These are phyloP conservation scores for Wickerhamomyces sp. DNA, from an alignment of 1,139 yeast genomes.

Conservation along the genomic window DNA sequence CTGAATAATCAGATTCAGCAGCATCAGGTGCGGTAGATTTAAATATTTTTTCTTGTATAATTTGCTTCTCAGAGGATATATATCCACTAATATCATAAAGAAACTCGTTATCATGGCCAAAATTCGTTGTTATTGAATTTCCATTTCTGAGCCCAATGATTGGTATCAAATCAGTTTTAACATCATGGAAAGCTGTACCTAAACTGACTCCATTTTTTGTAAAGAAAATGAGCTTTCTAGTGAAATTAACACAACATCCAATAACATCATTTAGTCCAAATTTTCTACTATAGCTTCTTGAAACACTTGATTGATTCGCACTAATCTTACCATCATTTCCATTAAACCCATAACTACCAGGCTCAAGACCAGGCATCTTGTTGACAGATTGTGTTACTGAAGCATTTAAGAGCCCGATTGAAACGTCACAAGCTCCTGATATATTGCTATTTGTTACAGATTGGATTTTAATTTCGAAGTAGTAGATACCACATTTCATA, in stretches of 20 bases:
- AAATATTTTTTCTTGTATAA: slow-evolving; percentile 25
- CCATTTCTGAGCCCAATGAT: slow-evolving; percentile 47
- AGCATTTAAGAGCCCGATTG: slow-evolving; percentile 36
- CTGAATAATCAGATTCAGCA: slow-evolving; percentile 7
- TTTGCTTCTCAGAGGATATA: slow-evolving; percentile 42
- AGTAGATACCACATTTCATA: slow-evolving; percentile 43
- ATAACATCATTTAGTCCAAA: slow-evolving; percentile 59
- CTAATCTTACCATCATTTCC: slow-evolving; percentile 53
- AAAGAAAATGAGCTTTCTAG: slow-evolving; percentile 59
- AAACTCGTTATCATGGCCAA: slow-evolving; percentile 61
- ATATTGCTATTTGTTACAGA: slow-evolving; percentile 32
- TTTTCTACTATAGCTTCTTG: slow-evolving; percentile 37
- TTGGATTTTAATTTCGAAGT: slow-evolving; percentile 47
- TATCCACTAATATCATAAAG: slow-evolving; percentile 68
- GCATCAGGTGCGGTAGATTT: slow-evolving; percentile 11
- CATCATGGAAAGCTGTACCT: slow-evolving; percentile 47
- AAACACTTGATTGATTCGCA: slow-evolving; percentile 32
- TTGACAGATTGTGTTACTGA: slow-evolving; percentile 4
- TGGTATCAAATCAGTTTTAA: slow-evolving; percentile 40
- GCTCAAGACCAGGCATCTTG: slow-evolving; percentile 39
- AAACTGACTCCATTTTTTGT: slow-evolving; percentile 76
- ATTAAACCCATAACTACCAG: slow-evolving; percentile 51
- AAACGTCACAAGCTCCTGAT: slow-evolving; percentile 35
- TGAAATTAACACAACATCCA: slow-evolving; percentile 82
- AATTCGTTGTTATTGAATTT: slow-evolving; percentile 56